Evolutionary conservation across 2,329 filamentous ascomycete species (phyloP), one percentile per base, ranked within the genome.

Genomic region (Microsporum canis): DNA sequence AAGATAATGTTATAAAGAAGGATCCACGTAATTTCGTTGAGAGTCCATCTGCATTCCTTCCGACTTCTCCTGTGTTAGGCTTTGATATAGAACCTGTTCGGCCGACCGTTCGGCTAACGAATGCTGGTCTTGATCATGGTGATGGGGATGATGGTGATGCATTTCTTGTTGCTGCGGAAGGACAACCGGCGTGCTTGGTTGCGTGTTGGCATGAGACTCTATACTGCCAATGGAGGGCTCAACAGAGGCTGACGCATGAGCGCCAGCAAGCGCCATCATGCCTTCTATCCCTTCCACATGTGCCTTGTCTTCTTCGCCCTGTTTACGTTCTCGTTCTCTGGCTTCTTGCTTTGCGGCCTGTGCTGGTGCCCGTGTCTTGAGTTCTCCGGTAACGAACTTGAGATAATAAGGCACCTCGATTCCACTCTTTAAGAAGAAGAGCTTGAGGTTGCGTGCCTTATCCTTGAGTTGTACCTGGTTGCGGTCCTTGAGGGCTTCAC

Each of bases 391-490:
- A 8, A 96, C 91, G 34, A 88, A 88, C 68, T 91, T 86, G 27
- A 96, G 76, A 67, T 94, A 94, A 67, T 88, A 90, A 0, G 91
- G 91, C 72, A 96, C 91, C 68, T 96, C 91, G 3, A 90, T 91
- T 59, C 89, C 89, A 17, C 88, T 92, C 77, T 96, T 96, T 60
- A 96, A 77, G 73, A 95, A 95, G 76, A 94, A 95, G 0, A 96
- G 76, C 72, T 95, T 96, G 57, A 95, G 75, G 65, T 96, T 96
- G 57, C 90, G 81, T 0, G 90, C 90, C 73, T 96, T 96, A 71
- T 96, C 90, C 72, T 96, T 96, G 10, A 95, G 79, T 71, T 95
- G 91, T 0, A 96, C 91, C 70, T 96, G 90, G 51, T 91, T 95
- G 38, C 90, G 83, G 70, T 95, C 91, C 67, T 91, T 92, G 23